Conservation (phyloP, 371 early-diverging fungal species). For the Syncephalastrum racemosum region DNA sequence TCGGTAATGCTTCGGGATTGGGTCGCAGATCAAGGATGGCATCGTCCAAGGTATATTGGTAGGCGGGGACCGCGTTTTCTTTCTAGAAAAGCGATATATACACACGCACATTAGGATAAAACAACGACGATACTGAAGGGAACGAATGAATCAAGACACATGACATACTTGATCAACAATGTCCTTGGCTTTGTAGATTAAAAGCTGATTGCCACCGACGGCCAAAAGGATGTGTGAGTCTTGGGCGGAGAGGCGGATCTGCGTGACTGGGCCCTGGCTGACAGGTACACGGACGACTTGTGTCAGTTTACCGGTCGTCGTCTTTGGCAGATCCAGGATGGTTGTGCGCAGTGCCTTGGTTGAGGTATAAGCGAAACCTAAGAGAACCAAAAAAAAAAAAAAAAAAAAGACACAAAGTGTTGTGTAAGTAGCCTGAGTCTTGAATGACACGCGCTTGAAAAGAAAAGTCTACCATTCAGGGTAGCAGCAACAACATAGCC, state of each 20-base stretch:
- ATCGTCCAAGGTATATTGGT: slow-evolving; percentile 11
- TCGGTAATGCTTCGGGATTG: slow-evolving; percentile 37
- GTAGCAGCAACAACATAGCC: slow-evolving; percentile 44
- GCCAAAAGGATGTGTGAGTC: slow-evolving; percentile 30
- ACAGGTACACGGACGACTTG: slow-evolving; percentile 16
- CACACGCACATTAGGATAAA: not conserved
- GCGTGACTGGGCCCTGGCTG: slow-evolving; percentile 29
- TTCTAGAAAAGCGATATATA: slow-evolving; percentile 15
- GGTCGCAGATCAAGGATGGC: slow-evolving; percentile 40
- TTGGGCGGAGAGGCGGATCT: slow-evolving; percentile 33
- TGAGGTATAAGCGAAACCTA: slow-evolving; percentile 39
- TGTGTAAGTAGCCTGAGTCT: not conserved
- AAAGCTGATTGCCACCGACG: slow-evolving; percentile 19
- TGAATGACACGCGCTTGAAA: too few relatives aligned
- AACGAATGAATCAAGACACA: too few relatives aligned
- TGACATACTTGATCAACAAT: slow-evolving; percentile 16
- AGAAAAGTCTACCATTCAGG: slow-evolving; percentile 22
- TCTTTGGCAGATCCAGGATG: slow-evolving; percentile 27
- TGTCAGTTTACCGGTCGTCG: slow-evolving; percentile 14
- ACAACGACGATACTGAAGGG: too few relatives aligned
- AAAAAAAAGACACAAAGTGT: not conserved
- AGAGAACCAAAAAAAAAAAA: not conserved
- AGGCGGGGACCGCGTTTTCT: slow-evolving; percentile 19
- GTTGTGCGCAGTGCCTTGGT: slow-evolving; percentile 29
- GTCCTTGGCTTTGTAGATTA: slow-evolving; percentile 30